A percentile compares a stretch with the other conserved stretches of the same genome.
phyloP scores from a whole-genome alignment of 106 monocot genomes.

The Dendrobium nobile region DNA sequence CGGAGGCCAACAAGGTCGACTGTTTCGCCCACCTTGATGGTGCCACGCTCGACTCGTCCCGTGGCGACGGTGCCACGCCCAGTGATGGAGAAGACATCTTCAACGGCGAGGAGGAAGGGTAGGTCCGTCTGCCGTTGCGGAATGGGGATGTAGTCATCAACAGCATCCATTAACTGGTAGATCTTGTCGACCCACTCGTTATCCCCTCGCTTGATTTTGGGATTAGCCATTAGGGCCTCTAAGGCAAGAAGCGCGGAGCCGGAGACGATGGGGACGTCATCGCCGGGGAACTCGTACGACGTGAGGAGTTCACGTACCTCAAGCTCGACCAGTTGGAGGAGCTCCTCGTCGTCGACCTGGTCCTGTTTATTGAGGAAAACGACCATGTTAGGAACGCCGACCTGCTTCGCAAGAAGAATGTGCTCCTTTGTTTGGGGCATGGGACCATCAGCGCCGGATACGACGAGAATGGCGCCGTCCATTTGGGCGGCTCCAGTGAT shows the following conservation, averaged over 20 bases:
- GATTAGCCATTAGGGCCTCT: slow-evolving; percentile 71
- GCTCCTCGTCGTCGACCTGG: slow-evolving; percentile 86
- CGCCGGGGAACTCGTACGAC: slow-evolving; percentile 84
- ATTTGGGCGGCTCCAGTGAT: slow-evolving; percentile 16
- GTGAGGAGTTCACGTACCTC: slow-evolving; percentile 80
- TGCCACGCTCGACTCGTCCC: slow-evolving; percentile 75
- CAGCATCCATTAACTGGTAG: slow-evolving; percentile 68
- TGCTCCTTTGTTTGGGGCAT: slow-evolving; percentile 86
- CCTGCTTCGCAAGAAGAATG: slow-evolving; percentile 69
- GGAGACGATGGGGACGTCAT: slow-evolving; percentile 75
- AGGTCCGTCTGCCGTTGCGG: slow-evolving; percentile 83
- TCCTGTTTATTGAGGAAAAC: slow-evolving; percentile 93
- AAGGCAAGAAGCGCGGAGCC: slow-evolving; percentile 90
- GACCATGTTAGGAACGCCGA: slow-evolving; percentile 87
- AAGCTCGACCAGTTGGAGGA: slow-evolving; percentile 68
- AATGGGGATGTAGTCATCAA: slow-evolving; percentile 84
- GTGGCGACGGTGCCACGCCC: slow-evolving; percentile 90
- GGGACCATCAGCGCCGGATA: slow-evolving; percentile 71
- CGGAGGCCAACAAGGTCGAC: slow-evolving; percentile 61
- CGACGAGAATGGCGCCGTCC: slow-evolving; percentile 74
- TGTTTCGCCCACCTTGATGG: slow-evolving; percentile 55
- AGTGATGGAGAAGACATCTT: slow-evolving; percentile 96
- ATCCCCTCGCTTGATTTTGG: slow-evolving; percentile 64
- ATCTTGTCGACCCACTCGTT: slow-evolving; percentile 87
- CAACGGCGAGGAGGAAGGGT: slow-evolving; percentile 83